Percentiles rank a stretch among this genome's conserved stretches.
Conservation (phyloP, 495 filamentous ascomycete species). For the Penicillium taxi region DNA sequence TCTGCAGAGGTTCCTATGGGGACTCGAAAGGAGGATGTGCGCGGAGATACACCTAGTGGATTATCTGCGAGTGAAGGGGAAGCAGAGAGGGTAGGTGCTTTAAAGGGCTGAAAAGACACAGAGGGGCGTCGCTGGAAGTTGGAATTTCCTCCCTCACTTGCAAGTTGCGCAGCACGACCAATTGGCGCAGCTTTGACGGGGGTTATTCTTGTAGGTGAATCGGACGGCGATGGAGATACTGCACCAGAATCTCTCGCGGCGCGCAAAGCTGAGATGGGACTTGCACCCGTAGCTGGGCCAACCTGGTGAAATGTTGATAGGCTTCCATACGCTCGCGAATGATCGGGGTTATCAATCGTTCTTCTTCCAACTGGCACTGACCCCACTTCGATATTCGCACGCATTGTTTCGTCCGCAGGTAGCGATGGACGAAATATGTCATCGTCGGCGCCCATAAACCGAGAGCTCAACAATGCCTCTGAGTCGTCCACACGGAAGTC, state of each 20-base stretch:
- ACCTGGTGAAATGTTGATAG: constrained; percentile 86
- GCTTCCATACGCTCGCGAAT: constrained; percentile 81
- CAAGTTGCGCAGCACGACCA: constrained; percentile 53
- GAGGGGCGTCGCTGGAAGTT: constrained; percentile 65
- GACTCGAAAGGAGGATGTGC: constrained; percentile 44
- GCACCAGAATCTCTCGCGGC: constrained; percentile 50
- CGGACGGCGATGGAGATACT: constrained; percentile 37
- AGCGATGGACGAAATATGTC: constrained; percentile 75
- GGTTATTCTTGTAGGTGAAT: constrained; percentile 58
- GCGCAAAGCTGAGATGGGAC: constrained; percentile 78
- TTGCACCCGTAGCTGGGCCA: constrained; percentile 63
- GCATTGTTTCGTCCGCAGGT: constrained; percentile 28
- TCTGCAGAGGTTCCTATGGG: constrained; percentile 52
- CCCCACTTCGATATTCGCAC: constrained; percentile 51
- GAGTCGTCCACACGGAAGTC: constrained; percentile 88
- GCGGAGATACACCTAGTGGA: constrained; percentile 52
- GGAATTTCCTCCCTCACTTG: constrained; percentile 41
- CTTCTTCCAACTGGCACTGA: constrained; percentile 56
- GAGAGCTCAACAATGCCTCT: constrained; percentile 85
- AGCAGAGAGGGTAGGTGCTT: constrained; percentile 86
- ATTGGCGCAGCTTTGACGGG: constrained; percentile 49
- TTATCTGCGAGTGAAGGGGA: constrained; percentile 61
- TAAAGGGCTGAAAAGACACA: constrained; percentile 90
- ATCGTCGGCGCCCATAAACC: constrained; percentile 89
- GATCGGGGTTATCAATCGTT: constrained; percentile 48